Evolutionary conservation across 768 basidiomycete genomes (phyloP).

Genomic region (Collybia mongolica): DNA sequence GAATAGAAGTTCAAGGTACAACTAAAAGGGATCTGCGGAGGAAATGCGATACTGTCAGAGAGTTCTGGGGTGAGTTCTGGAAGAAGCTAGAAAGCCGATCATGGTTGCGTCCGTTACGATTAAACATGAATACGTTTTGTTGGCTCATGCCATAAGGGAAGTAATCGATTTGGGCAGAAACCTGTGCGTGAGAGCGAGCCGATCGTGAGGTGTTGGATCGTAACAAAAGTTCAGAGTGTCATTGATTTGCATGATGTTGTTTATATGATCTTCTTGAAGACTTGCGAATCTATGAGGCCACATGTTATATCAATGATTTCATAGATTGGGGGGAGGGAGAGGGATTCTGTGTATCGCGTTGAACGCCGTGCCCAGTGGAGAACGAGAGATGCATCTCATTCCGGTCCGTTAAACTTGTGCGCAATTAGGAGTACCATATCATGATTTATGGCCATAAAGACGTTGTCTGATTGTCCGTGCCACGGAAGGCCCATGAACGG

Average conservation of each 20-base stretch:
- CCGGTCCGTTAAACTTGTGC: no score
- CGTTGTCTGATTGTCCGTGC: no score
- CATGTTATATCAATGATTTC: no score
- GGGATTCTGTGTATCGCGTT: no score
- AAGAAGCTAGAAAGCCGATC: constrained; percentile 8
- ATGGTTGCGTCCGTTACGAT: constrained; percentile 12
- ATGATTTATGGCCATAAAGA: no score
- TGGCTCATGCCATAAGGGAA: constrained; percentile 2
- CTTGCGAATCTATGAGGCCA: no score
- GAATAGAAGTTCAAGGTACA: constrained; percentile 31
- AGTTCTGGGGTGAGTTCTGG: constrained; percentile 1
- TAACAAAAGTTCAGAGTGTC: neutral
- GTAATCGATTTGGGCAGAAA: constrained; percentile 7
- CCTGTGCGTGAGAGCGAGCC: constrained; percentile 1
- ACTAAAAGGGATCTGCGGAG: constrained; percentile 30
- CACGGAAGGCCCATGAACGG: constrained; percentile 58
- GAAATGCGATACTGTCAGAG: constrained; percentile 18
- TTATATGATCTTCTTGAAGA: no score
- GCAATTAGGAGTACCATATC: no score
- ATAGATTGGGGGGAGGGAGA: no score
- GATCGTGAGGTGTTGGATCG: constrained; percentile 7
- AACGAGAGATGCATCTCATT: no score
- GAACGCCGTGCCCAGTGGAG: no score
- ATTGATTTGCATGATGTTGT: no score
- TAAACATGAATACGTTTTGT: constrained; percentile 17